phyloP scores from a whole-genome alignment of 2,329 filamentous ascomycete genomes.

The Tricladium varicosporioides region DNA sequence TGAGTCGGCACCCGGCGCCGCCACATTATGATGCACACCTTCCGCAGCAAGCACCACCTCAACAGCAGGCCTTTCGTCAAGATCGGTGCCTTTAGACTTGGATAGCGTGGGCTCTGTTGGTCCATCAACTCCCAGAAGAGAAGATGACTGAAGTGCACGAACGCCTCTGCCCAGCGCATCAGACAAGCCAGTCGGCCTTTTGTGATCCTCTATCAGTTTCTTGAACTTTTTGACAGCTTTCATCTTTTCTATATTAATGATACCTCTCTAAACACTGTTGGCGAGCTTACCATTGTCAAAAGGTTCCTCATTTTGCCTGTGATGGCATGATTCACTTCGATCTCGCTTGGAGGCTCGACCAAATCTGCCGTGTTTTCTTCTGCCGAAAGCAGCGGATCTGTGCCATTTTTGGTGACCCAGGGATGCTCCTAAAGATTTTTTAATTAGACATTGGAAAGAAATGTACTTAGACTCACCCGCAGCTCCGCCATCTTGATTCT shows the following conservation, averaged over 20 bases:
- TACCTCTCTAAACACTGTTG: neutral
- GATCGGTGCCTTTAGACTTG: conserved; percentile 49
- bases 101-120: conserved; percentile 26
- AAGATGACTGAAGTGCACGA: conserved; percentile 52
- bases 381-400: conserved; percentile 72
- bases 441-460: neutral
- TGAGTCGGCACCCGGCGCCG: conserved; percentile 23
- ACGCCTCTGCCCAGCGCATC: conserved; percentile 58
- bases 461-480: conserved; percentile 56
- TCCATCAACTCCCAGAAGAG: conserved; percentile 46
- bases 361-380: conserved; percentile 84
- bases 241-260: conserved; percentile 52
- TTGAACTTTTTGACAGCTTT: conserved; percentile 92
- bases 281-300: conserved; percentile 68
- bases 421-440: conserved; percentile 68
- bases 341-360: conserved; percentile 80
- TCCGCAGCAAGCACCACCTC: conserved; percentile 50
- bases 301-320: conserved; percentile 86
- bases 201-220: conserved; percentile 58
- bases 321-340: conserved; percentile 87
- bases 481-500: conserved; percentile 81
- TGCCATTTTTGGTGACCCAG: conserved; percentile 84
- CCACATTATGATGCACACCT: conserved; percentile 49
- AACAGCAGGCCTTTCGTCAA: conserved; percentile 47
- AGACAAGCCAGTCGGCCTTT: conserved; percentile 50